phyloP scores from a whole-genome alignment of 768 basidiomycete species.

The Mycena albidolilacea region DNA sequence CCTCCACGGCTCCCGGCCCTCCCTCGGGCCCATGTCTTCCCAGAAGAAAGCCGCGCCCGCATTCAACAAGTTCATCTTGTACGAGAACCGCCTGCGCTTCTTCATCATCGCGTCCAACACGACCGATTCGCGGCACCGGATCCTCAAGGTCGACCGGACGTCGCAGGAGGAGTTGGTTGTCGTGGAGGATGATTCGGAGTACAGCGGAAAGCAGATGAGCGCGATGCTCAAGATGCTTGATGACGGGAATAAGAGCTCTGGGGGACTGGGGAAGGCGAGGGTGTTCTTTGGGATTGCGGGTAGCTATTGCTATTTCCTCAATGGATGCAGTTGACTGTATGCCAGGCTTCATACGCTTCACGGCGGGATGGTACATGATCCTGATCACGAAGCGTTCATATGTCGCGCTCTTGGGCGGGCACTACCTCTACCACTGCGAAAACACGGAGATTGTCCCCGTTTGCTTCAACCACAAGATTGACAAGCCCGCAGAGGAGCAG shows the following conservation, averaged over 20 bases:
- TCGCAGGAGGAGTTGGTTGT: slow-evolving; percentile 81
- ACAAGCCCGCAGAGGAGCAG: slow-evolving; percentile 91
- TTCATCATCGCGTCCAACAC: slow-evolving; percentile 94
- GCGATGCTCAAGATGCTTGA: slow-evolving; percentile 95
- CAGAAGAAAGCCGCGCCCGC: slow-evolving; percentile 48
- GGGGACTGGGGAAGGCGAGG: slow-evolving; percentile 86
- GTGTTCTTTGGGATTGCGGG: slow-evolving; percentile 90
- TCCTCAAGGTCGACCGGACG: slow-evolving; percentile 95
- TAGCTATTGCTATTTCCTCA: slow-evolving; percentile 49
- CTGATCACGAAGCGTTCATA: slow-evolving; percentile 91
- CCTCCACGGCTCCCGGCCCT: slow-evolving; percentile 32
- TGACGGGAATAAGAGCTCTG: slow-evolving; percentile 91
- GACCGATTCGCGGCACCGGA: slow-evolving; percentile 88
- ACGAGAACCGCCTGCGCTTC: slow-evolving; percentile 93
- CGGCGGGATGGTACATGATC: slow-evolving; percentile 97
- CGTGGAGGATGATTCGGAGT: slow-evolving; percentile 90
- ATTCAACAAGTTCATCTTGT: slow-evolving; percentile 91
- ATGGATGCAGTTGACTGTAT: not conserved
- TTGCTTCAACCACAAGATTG: slow-evolving; percentile 84
- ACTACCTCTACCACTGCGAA: slow-evolving; percentile 97
- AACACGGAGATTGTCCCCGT: slow-evolving; percentile 88
- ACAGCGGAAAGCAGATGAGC: slow-evolving; percentile 91
- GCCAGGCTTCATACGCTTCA: slow-evolving; percentile 92
- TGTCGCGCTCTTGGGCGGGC: slow-evolving; percentile 94
- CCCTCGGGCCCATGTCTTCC: slow-evolving; percentile 25